Base-by-base conservation (phyloP, 2,329 filamentous ascomycete species). In the Alternaria longipes region DNA sequence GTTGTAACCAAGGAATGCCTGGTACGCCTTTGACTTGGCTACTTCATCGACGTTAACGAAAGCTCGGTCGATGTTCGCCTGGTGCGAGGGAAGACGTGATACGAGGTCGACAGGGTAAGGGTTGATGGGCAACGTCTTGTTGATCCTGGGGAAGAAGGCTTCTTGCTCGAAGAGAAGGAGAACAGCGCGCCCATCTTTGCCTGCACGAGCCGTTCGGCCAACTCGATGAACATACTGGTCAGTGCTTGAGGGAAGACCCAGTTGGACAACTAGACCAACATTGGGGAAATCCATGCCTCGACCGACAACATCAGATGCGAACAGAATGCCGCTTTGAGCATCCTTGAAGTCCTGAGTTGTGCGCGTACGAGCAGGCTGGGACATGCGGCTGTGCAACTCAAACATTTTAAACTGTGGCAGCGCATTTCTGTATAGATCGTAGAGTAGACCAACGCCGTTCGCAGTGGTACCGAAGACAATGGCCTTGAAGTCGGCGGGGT, bases 101-200 rank as follows among this genome's bases (percentile, higher is more conserved):
- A 75, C 71, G 58, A 86, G 76, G 22, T 80, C 75, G 14, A 77
- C 73, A 1, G 83, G 81, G 63, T 86, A 84, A 3, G 83, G 79
- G 30, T 83, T 73, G 68, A 86, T 85, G 18, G 83, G 83, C 18
- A 86, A 72, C 32, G 81, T 78, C 61, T 74, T 83, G 71, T 86
- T 85, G 56, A 75, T 74, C 36, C 75, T 77, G 24, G 83, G 71
- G 72, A 86, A 86, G 76, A 84, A 87, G 7, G 80, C 79, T 65
- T 87, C 85, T 54, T 79, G 78, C 62, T 84, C 68, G 9, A 83
- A 85, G 44, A 87, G 79, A 16, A 87, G 67, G 54, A 86, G 83
- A 57, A 87, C 79, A 12, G 85, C 85, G 40, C 84, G 82, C 11
- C 85, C 85, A 50, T 85, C 81, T 26, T 81, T 82, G 16, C 77